These are phyloP conservation scores for Leishmania major DNA, from an alignment of 208 protist genomes.

Conservation along the genomic window DNA sequence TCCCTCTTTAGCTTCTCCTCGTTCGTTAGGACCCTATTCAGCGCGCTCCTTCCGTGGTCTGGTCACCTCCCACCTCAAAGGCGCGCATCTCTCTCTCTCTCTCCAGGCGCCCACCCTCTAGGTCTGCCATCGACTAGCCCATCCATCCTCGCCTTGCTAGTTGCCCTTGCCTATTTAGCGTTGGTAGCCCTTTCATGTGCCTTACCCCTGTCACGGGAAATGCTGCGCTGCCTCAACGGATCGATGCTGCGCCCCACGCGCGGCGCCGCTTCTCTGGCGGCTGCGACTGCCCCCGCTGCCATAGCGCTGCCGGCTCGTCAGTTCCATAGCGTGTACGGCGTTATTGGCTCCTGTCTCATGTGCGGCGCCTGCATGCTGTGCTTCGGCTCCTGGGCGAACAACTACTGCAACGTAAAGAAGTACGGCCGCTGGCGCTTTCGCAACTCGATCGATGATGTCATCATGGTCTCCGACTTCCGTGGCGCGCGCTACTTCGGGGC, in stretches of 20 bases:
- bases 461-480: conserved; percentile 86
- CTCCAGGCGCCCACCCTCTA: neutral
- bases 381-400: conserved; percentile 88
- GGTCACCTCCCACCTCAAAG: neutral
- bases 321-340: conserved; percentile 64
- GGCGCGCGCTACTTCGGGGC: conserved; percentile 75
- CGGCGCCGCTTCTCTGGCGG: conserved; percentile 1
- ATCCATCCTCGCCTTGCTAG: neutral
- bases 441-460: conserved; percentile 86
- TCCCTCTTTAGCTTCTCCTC: neutral
- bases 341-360: conserved; percentile 67
- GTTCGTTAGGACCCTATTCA: neutral
- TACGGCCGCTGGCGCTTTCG: conserved; percentile 87
- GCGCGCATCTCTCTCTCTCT: neutral
- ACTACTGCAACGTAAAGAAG: conserved; percentile 85
- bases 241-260: conserved; percentile 17
- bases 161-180: neutral
- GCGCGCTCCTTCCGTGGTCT: neutral
- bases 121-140: neutral
- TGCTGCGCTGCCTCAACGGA: conserved; percentile 49
- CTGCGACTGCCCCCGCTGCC: neutral
- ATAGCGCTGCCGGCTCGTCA: conserved; percentile 24
- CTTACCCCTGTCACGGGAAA: neutral
- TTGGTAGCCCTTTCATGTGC: neutral
- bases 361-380: conserved; percentile 74